Evolutionary conservation across 139 green algal genomes (phyloP).

Genomic region (Ettlia oleoabundans): DNA sequence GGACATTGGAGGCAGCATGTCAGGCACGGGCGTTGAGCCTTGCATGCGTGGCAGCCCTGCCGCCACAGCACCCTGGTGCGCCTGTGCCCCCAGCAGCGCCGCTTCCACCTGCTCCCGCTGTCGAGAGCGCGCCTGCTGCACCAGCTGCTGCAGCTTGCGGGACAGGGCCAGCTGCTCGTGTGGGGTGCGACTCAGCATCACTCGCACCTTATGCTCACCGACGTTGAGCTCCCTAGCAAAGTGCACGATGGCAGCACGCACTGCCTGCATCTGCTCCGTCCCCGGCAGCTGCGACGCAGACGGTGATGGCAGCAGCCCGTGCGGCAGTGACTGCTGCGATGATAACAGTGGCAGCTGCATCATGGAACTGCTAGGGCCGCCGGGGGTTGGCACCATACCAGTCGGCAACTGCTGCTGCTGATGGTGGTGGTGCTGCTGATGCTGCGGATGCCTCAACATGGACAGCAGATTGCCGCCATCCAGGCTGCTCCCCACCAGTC

Average conservation of each 20-base stretch:
- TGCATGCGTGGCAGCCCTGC: background rate
- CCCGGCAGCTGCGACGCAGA: background rate
- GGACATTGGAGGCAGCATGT: slow-evolving; percentile 7
- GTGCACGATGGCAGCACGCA: slow-evolving; percentile 8
- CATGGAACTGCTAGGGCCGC: too few species aligned
- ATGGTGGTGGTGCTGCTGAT: background rate
- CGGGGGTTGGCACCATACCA: slow-evolving; percentile 8
- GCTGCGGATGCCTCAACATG: background rate
- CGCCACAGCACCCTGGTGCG: background rate
- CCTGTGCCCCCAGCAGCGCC: background rate
- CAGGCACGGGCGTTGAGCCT: too few species aligned
- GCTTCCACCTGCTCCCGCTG: slow-evolving; percentile 13
- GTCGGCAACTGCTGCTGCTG: slow-evolving; percentile 7
- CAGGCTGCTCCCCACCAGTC: background rate
- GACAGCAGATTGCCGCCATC: background rate
- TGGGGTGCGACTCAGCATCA: slow-evolving; percentile 2
- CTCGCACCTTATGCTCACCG: slow-evolving; percentile 14
- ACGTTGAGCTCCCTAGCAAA: slow-evolving; percentile 27
- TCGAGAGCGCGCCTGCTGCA: slow-evolving; percentile 8
- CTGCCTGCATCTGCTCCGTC: slow-evolving; percentile 7
- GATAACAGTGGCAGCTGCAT: background rate
- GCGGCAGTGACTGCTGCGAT: background rate
- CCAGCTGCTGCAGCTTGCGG: slow-evolving; percentile 27
- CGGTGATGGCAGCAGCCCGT: background rate
- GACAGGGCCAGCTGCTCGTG: slow-evolving; percentile 18